Conservation (phyloP, 2,329 filamentous ascomycete species). For the Nannizzia gypsea region DNA sequence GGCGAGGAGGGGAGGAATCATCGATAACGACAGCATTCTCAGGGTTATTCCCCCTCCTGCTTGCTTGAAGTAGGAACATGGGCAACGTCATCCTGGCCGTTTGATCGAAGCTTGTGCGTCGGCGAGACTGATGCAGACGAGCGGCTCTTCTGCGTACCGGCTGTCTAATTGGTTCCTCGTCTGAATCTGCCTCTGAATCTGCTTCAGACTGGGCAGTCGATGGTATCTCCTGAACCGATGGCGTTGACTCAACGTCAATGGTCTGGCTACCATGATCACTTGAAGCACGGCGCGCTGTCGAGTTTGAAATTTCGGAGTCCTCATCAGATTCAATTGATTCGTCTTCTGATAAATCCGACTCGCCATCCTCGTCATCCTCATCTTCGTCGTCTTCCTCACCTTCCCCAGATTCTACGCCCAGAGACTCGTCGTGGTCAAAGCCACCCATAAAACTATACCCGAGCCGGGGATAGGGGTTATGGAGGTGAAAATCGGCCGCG, state of each 20-base stretch:
- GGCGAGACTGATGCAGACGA: neutral
- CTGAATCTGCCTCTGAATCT: conserved; percentile 9
- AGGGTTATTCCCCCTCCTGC: neutral
- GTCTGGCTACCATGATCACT: neutral
- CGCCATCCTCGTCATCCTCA: too few relatives aligned
- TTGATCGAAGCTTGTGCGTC: neutral
- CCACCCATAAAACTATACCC: neutral
- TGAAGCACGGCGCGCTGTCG: neutral
- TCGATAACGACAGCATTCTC: neutral
- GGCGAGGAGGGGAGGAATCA: neutral
- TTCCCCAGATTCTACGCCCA: too few relatives aligned
- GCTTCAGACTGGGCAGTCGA: neutral
- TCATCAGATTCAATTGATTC: neutral
- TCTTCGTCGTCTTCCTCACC: too few relatives aligned
- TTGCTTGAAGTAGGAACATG: too few relatives aligned
- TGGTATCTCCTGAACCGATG: neutral
- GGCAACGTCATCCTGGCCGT: neutral
- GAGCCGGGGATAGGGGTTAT: neutral
- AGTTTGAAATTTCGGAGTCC: neutral
- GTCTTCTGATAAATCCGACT: neutral
- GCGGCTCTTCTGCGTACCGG: neutral
- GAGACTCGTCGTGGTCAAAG: too few relatives aligned
- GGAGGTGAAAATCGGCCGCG: neutral
- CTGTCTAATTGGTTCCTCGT: conserved; percentile 10
- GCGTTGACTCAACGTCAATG: neutral